Evolutionary conservation across 2,329 filamentous ascomycete species (phyloP).

Genomic region (Epichloe baconii): DNA sequence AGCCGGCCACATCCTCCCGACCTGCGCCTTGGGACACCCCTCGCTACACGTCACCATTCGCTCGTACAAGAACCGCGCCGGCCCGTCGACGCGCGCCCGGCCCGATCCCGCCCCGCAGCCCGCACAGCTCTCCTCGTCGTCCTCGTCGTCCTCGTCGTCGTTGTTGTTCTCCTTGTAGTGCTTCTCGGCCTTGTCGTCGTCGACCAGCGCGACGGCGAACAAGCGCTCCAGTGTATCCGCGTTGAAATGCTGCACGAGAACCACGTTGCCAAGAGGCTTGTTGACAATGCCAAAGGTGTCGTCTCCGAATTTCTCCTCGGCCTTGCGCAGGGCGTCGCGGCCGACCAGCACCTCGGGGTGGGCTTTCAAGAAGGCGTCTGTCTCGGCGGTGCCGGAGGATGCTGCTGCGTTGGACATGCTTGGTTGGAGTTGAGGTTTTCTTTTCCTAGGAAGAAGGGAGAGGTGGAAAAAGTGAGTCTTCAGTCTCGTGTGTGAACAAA

Average conservation of each 20-base stretch:
- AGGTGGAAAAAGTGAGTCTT: too few relatives aligned
- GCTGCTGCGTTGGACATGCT: neutral
- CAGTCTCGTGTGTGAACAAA: too few relatives aligned
- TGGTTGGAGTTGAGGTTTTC: neutral
- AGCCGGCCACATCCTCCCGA: constrained; percentile 5
- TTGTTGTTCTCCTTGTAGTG: constrained; percentile 4
- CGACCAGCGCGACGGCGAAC: constrained; percentile 6
- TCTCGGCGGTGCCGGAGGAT: neutral
- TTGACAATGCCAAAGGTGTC: constrained; percentile 8
- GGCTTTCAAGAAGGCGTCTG: constrained; percentile 4
- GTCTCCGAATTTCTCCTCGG: constrained; percentile 3
- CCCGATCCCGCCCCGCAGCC: constrained; percentile 2
- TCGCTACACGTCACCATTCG: constrained; percentile 4
- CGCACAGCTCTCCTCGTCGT: neutral
- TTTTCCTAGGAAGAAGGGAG: neutral
- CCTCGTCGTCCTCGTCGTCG: constrained; percentile 2
- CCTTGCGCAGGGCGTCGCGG: constrained; percentile 6
- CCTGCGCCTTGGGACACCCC: constrained; percentile 1
- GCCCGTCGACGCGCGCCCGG: neutral
- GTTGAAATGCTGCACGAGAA: constrained; percentile 8
- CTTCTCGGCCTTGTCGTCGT: constrained; percentile 4
- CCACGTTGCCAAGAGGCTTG: constrained; percentile 7
- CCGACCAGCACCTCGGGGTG: constrained; percentile 8
- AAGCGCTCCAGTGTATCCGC: constrained; percentile 7
- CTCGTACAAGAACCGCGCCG: constrained; percentile 2